Percentiles rank a stretch among this genome's conserved stretches.
These are phyloP conservation scores for Talaromyces thailandensis DNA, from an alignment of 495 filamentous ascomycete genomes.

Conservation along the genomic window DNA sequence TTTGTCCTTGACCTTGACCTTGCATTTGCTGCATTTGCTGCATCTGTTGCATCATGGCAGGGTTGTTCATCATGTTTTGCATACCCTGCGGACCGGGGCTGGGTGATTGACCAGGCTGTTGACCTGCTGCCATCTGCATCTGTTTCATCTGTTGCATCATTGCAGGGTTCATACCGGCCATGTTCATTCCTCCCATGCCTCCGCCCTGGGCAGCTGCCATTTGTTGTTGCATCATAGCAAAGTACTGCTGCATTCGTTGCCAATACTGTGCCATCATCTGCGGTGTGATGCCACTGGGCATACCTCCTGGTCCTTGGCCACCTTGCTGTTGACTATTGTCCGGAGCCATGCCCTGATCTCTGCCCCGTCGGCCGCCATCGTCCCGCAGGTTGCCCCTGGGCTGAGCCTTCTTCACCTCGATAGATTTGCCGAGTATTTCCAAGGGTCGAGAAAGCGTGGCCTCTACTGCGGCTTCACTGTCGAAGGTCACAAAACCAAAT, in stretches of 20 bases:
- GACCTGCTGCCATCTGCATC: constrained; percentile 51
- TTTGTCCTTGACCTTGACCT: constrained; percentile 22
- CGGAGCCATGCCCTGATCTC: constrained; percentile 51
- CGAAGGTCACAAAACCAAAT: constrained; percentile 98
- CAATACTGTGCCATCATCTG: constrained; percentile 98
- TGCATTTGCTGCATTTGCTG: constrained; percentile 59
- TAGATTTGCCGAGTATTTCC: constrained; percentile 87
- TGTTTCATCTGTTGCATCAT: constrained; percentile 77
- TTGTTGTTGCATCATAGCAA: constrained; percentile 84
- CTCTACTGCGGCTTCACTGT: constrained; percentile 91
- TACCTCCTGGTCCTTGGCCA: constrained; percentile 31
- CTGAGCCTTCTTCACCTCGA: constrained; percentile 97
- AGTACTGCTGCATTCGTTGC: constrained; percentile 95
- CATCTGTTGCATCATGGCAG: constrained; percentile 76
- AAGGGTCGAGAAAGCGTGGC: constrained; percentile 74
- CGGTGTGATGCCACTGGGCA: constrained; percentile 65
- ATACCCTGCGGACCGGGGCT: constrained; percentile 31
- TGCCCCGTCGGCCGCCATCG: constrained; percentile 53
- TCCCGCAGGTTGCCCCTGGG: constrained; percentile 91
- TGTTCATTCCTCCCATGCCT: constrained; percentile 47
- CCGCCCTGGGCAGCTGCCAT: constrained; percentile 42
- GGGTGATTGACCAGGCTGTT: constrained; percentile 34
- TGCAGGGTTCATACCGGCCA: constrained; percentile 64
- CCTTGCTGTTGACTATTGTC: constrained; percentile 41
- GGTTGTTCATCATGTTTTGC: constrained; percentile 44